Base-by-base conservation (phyloP, 148 eudicot species). In the Rhododendron molle region DNA sequence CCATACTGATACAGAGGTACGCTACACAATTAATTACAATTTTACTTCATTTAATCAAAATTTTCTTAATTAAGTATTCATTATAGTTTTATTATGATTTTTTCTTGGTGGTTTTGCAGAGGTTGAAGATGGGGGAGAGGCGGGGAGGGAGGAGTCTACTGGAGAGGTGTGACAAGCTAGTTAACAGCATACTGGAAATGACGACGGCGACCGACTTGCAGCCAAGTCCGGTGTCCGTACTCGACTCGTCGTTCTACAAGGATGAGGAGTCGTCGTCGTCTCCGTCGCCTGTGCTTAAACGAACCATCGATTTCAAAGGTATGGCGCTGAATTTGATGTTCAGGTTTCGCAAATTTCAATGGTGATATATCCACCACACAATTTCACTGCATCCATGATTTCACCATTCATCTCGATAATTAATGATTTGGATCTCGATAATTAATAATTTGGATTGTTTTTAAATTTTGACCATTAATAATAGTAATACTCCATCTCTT, bases 141-240 rank as follows among this genome's bases (percentile, higher is more conserved):
- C 92, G 85, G 49, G 93, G 89, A 34, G 99, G 98, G 6, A 89
- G 92, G 83, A 94, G 83, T 86, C 74, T 97, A 52, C 52, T 97
- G 60, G 95, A 94, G 83, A 93, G 99, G 84, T 97, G 98, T 79
- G 98, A 93, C 38, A 94, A 94, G 87, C 90, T 94, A 77, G 90
- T 95, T 0, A 86, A 91, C 91, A 93, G 98, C 88, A 97, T 97
- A 79, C 92, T 96, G 3, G 98, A 94, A 73, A 97, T 97, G 90
- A 93, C 87, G 0, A 93, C 88, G 0, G 88, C 90, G 5, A 83
- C 90, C 1, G 98, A 97, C 90, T 86, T 89, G 74, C 98, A 94
- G 77, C 96, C 98, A 84, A 97, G 99, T 91, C 98, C 98, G 14
- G 97, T 97, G 23, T 97, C 99, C 8, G 99, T 97, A 38, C 95